Evolutionary conservation across 805 yeast genomes (phyloP).

Genomic region (Myxozyma udenii): DNA sequence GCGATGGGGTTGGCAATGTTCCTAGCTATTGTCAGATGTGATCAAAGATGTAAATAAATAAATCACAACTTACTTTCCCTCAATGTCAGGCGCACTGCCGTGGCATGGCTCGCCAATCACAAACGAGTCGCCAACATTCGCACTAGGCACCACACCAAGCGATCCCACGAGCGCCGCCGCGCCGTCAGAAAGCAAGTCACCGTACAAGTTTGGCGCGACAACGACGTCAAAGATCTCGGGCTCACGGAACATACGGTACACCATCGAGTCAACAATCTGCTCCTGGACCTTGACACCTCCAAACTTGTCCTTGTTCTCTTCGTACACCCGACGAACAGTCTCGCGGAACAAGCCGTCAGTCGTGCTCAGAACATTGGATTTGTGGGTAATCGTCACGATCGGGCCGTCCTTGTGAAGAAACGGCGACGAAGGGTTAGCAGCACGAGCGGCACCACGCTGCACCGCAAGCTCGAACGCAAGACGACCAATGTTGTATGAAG

Average conservation of each 20-base stretch:
- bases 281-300: constrained; percentile 67
- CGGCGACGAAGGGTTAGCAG: constrained; percentile 38
- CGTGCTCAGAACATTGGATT: constrained; percentile 88
- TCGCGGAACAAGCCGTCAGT: constrained; percentile 97
- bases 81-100: constrained; percentile 98
- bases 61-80: constrained; percentile 72
- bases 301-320: constrained; percentile 52
- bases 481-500: constrained; percentile 79
- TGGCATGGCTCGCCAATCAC: constrained; percentile 99
- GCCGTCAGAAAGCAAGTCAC: constrained; percentile 95
- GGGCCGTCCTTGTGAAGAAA: constrained; percentile 55
- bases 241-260: constrained; percentile 96
- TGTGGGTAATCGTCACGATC: constrained; percentile 87
- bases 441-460: constrained; percentile 80
- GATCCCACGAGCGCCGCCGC: constrained; percentile 98
- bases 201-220: constrained; percentile 97
- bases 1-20: constrained; percentile 85
- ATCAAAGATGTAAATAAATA: neutral
- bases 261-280: constrained; percentile 99
- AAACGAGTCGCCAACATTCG: constrained; percentile 93
- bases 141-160: constrained; percentile 95
- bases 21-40: neutral
- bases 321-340: constrained; percentile 62
- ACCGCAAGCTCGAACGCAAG: constrained; percentile 91
- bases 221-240: constrained; percentile 97